Base-by-base conservation (phyloP, 768 basidiomycete species). In the Tremella mesenterica region DNA sequence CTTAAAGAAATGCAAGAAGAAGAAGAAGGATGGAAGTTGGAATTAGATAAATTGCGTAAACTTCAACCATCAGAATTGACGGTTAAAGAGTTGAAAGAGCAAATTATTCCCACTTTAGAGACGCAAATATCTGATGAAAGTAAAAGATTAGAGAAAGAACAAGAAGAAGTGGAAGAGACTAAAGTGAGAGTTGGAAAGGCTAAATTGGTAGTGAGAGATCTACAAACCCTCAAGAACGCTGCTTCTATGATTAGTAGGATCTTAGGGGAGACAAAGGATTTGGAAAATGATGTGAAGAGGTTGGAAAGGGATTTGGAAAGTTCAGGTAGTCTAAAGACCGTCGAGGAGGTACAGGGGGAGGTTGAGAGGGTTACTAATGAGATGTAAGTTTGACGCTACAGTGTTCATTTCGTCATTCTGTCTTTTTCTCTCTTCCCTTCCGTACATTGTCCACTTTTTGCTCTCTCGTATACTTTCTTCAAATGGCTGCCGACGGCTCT, bases 261-360 rank as follows among this genome's bases (percentile, higher is more conserved):
- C 20, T 44, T 69, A 4, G 36, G 57, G 16, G 76, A 77, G 44
- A 54, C 63, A 20, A 64, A 64, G 28, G 72, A 74, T 34, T 77
- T 88, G 16, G 77, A 78, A 48, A 75, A 78, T 36, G 87, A 90
- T 33, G 80, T 85, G 41, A 57, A 70, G 8, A 75, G 77, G 44
- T 75, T 90, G 41, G 88, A 95, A 71, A 75, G 75, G 44, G 81
- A 85, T 44, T 78, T 99, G 14, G 75, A 79, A 18, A 74, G 79
- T 6, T 83, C 83, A 1, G 92, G 91, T 1, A 85, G 84, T 29
- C 79, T 81, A 13, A 87, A 83, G 72, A 90, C 91, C 1, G 80
- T 81, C 0, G 86, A 89, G 43, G 90, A 92, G 44, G 84, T 96
- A 14, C 86, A 96, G 70, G 74, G 62, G 23, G 84, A 95, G 65